Percentiles rank a stretch among this genome's conserved stretches.
phyloP scores from a whole-genome alignment of 2,329 filamentous ascomycete genomes.

The Thermomyces lanuginosus region DNA sequence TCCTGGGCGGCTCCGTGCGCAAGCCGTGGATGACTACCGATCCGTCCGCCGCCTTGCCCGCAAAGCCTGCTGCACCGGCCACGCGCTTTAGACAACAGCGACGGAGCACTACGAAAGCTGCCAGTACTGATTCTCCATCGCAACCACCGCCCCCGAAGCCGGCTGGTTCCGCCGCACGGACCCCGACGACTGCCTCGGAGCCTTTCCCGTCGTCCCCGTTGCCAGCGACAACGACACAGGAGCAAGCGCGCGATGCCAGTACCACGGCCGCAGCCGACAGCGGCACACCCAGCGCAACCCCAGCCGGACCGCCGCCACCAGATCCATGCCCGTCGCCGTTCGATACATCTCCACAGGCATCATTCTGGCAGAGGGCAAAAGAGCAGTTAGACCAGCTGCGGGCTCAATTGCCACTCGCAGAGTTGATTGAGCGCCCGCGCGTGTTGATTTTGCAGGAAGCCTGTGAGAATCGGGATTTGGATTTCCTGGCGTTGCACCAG shows the following conservation, averaged over 20 bases:
- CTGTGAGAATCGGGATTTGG: conserved; percentile 38
- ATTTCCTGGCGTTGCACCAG: conserved; percentile 52
- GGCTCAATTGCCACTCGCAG: conserved; percentile 15
- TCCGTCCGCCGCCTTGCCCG: not conserved
- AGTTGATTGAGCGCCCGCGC: conserved; percentile 27
- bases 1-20: conserved; percentile 23
- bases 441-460: conserved; percentile 42
- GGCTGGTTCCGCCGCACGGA: not conserved
- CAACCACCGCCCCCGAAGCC: not conserved
- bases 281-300: not conserved
- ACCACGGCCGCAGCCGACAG: not conserved
- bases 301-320: not conserved
- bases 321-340: not conserved
- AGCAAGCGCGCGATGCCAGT: not conserved
- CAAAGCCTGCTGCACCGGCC: too few species aligned
- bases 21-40: conserved; percentile 22
- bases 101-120: too few species aligned
- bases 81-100: conserved; percentile 2
- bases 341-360: not conserved
- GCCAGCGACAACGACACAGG: not conserved
- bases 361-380: conserved; percentile 6
- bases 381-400: conserved; percentile 9
- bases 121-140: too few species aligned
- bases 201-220: not conserved
- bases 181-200: not conserved